Conservation (phyloP, 2,329 filamentous ascomycete genomes). For the Xylariaceae sp. region DNA sequence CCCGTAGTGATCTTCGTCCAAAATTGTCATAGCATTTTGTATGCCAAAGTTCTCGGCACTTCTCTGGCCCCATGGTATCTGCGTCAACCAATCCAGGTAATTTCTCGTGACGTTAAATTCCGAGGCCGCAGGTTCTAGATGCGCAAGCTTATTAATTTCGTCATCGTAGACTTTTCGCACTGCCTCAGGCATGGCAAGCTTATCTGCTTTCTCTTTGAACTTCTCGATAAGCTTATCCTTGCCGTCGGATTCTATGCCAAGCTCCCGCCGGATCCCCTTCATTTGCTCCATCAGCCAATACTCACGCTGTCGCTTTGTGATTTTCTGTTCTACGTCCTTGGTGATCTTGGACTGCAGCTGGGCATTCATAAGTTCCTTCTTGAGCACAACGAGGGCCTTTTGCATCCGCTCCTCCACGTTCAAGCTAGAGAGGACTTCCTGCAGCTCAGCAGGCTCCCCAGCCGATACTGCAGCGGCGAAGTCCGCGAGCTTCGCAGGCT, state of each 20-base stretch:
- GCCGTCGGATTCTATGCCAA: slow-evolving; percentile 94
- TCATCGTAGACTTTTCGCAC: slow-evolving; percentile 98
- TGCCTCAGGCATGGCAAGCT: slow-evolving; percentile 92
- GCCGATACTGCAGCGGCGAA: slow-evolving; percentile 97
- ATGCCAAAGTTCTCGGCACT: slow-evolving; percentile 97
- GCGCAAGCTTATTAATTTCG: slow-evolving; percentile 93
- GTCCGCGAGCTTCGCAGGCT: slow-evolving; percentile 91
- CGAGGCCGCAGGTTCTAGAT: slow-evolving; percentile 90
- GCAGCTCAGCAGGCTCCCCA: slow-evolving; percentile 85
- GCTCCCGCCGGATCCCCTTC: slow-evolving; percentile 94
- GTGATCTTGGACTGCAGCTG: slow-evolving; percentile 95
- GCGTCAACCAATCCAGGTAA: slow-evolving; percentile 97
- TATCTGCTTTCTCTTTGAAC: slow-evolving; percentile 91
- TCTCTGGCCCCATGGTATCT: slow-evolving; percentile 94
- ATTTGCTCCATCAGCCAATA: slow-evolving; percentile 99
- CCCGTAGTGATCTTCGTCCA: slow-evolving; percentile 96
- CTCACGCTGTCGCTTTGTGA: slow-evolving; percentile 93
- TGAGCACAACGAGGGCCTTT: slow-evolving; percentile 86
- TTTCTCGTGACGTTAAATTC: slow-evolving; percentile 99
- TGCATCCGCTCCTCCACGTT: slow-evolving; percentile 90
- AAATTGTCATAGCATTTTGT: slow-evolving; percentile 78
- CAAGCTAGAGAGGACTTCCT: slow-evolving; percentile 83
- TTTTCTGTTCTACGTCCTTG: slow-evolving; percentile 96
- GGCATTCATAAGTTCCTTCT: slow-evolving; percentile 98
- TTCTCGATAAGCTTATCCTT: slow-evolving; percentile 98